A percentile compares a stretch with the other conserved stretches of the same genome.
Evolutionary conservation across 768 basidiomycete genomes (phyloP).

Genomic region (Hericium alpestre): DNA sequence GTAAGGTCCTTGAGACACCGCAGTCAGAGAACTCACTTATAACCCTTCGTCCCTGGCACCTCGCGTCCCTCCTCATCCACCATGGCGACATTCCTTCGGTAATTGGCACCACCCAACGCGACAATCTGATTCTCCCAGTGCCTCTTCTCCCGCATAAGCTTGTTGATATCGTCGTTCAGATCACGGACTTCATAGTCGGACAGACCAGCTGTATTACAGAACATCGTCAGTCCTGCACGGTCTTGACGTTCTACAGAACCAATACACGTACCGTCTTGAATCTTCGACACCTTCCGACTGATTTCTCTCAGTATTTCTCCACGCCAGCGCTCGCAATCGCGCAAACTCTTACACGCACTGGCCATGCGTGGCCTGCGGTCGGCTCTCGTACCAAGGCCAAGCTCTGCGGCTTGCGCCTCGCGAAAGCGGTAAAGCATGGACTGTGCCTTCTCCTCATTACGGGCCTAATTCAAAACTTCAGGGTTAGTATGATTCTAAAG

Average conservation of each 20-base stretch:
- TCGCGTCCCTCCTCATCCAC: slow-evolving; percentile 91
- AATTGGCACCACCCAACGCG: slow-evolving; percentile 92
- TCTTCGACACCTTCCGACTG: slow-evolving; percentile 93
- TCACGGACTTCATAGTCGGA: slow-evolving; percentile 95
- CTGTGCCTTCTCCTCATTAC: slow-evolving; percentile 98
- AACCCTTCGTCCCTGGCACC: slow-evolving; percentile 93
- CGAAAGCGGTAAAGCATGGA: slow-evolving; percentile 93
- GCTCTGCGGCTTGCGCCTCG: slow-evolving; percentile 91
- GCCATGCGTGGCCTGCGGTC: slow-evolving; percentile 92
- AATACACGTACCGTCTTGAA: slow-evolving; percentile 71
- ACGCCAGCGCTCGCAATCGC: slow-evolving; percentile 92
- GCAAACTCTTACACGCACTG: slow-evolving; percentile 78
- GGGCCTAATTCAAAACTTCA: slow-evolving; percentile 43
- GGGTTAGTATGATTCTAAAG: background rate
- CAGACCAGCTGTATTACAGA: slow-evolving; percentile 54
- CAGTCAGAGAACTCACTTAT: slow-evolving; percentile 54
- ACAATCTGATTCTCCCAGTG: slow-evolving; percentile 99
- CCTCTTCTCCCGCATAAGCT: slow-evolving; percentile 84
- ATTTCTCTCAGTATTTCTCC: slow-evolving; percentile 94
- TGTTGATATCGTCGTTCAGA: slow-evolving; percentile 96
- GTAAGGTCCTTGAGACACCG: background rate
- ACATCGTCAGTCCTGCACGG: background rate
- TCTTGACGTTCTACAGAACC: background rate
- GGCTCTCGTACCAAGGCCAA: slow-evolving; percentile 75
- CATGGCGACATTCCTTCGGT: slow-evolving; percentile 88